A percentile compares a stretch with the other conserved stretches of the same genome.
Conservation (phyloP, 2,329 filamentous ascomycete species). For the Ilyonectria mors-panacis region DNA sequence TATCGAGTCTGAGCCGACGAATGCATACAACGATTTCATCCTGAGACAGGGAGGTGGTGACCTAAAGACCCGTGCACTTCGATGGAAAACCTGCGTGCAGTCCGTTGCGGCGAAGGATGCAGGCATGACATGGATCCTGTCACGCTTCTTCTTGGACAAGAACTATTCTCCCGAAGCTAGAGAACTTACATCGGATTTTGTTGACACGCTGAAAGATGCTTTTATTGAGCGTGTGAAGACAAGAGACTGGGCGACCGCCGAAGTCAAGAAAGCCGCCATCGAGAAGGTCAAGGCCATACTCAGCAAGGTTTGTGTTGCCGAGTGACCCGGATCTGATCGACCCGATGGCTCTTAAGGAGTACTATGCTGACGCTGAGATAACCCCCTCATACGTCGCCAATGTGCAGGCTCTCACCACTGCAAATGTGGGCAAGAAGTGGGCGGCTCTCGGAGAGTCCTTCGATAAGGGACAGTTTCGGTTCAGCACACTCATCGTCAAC, state of each 20-base stretch:
- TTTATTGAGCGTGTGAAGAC: slow-evolving; percentile 73
- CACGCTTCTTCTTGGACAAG: slow-evolving; percentile 79
- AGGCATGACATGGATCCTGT: slow-evolving; percentile 76
- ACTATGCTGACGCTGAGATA: slow-evolving; percentile 69
- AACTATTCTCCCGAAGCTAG: slow-evolving; percentile 78
- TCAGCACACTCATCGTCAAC: slow-evolving; percentile 74
- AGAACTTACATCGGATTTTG: slow-evolving; percentile 76
- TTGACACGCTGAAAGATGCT: slow-evolving; percentile 78
- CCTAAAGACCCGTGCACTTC: slow-evolving; percentile 20
- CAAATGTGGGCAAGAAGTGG: slow-evolving; percentile 67
- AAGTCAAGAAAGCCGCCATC: slow-evolving; percentile 71
- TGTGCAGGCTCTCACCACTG: slow-evolving; percentile 63
- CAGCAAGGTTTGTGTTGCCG: slow-evolving; percentile 80
- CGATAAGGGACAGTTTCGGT: slow-evolving; percentile 72
- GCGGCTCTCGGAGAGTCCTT: slow-evolving; percentile 71
- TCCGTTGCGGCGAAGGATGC: slow-evolving; percentile 27
- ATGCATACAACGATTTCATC: slow-evolving; percentile 71
- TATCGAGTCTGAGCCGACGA: slow-evolving; percentile 72
- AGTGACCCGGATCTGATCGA: slow-evolving; percentile 74
- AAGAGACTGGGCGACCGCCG: slow-evolving; percentile 76
- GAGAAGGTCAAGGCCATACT: slow-evolving; percentile 77
- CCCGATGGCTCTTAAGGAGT: slow-evolving; percentile 67
- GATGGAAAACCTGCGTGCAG: slow-evolving; percentile 25
- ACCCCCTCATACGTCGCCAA: slow-evolving; percentile 71
- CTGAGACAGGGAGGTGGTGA: slow-evolving; percentile 65